Percentiles rank a stretch among this genome's conserved stretches.
These are phyloP conservation scores for Evernia prunastri DNA, from an alignment of 495 filamentous ascomycete species.

Conservation along the genomic window DNA sequence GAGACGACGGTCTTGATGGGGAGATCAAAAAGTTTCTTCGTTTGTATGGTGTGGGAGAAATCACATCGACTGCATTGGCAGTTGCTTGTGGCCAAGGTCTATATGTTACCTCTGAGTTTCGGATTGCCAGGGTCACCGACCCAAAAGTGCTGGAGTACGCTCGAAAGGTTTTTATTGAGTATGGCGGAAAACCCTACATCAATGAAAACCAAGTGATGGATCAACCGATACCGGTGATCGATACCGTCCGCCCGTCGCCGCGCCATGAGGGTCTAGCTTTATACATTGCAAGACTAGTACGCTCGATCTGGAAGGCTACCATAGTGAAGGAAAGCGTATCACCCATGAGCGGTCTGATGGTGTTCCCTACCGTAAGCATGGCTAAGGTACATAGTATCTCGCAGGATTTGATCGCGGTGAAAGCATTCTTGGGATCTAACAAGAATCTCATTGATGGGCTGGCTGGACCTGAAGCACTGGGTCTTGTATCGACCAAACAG, in stretches of 20 bases:
- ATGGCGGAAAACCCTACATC: constrained; percentile 72
- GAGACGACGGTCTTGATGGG: constrained; percentile 71
- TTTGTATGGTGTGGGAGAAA: constrained; percentile 78
- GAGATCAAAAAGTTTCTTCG: constrained; percentile 76
- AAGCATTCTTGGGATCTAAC: constrained; percentile 76
- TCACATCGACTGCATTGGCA: constrained; percentile 81
- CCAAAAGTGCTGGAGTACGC: constrained; percentile 75
- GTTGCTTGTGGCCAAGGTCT: constrained; percentile 92
- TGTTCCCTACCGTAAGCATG: constrained; percentile 48
- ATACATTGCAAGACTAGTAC: constrained; percentile 77
- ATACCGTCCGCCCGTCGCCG: constrained; percentile 78
- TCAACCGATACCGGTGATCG: constrained; percentile 53
- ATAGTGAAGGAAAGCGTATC: constrained; percentile 50
- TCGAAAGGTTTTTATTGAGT: constrained; percentile 79
- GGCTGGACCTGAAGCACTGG: constrained; percentile 73
- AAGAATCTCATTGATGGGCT: constrained; percentile 87
- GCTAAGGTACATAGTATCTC: constrained; percentile 69
- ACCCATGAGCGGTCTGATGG: constrained; percentile 48
- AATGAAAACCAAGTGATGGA: constrained; percentile 67
- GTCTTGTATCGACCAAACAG: constrained; percentile 64
- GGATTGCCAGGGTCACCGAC: constrained; percentile 66
- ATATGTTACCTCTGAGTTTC: constrained; percentile 63
- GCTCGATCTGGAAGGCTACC: constrained; percentile 74
- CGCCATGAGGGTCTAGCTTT: constrained; percentile 80
- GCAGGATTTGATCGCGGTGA: constrained; percentile 67